Percentiles rank a stretch among this genome's conserved stretches.
Conservation (phyloP, 768 basidiomycete species). For the Leccinum barrowsii region DNA sequence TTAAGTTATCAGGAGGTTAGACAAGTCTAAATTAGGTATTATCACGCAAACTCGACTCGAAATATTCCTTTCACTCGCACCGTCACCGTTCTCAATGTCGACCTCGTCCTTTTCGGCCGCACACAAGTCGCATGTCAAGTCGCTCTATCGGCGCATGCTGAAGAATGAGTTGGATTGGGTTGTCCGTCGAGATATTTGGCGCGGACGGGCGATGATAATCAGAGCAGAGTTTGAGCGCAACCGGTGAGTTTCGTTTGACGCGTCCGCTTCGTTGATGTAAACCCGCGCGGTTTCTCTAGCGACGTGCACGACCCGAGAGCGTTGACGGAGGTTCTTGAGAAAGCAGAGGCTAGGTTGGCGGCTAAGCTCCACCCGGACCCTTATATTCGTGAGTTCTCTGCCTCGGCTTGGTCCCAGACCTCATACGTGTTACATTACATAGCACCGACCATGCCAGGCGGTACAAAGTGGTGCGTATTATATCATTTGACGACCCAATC, state of each 20-base stretch:
- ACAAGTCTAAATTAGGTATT: slow-evolving; percentile 15
- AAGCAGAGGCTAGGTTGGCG: slow-evolving; percentile 74
- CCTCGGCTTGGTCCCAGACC: not conserved
- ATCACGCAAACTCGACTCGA: slow-evolving; percentile 8
- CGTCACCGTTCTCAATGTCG: slow-evolving; percentile 42
- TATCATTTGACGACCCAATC: not conserved
- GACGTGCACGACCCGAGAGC: slow-evolving; percentile 83
- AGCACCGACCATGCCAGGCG: slow-evolving; percentile 84
- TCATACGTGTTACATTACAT: slow-evolving; percentile 1
- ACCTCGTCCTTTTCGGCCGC: slow-evolving; percentile 63
- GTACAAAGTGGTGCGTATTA: slow-evolving; percentile 86
- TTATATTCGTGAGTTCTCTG: slow-evolving; percentile 73
- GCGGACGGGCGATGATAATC: slow-evolving; percentile 78
- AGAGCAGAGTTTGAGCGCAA: slow-evolving; percentile 92
- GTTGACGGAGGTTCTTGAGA: slow-evolving; percentile 69
- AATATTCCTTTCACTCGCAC: slow-evolving; percentile 2
- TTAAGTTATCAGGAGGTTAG: not conserved
- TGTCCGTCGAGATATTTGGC: slow-evolving; percentile 81
- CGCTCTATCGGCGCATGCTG: slow-evolving; percentile 83
- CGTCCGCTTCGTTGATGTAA: slow-evolving; percentile 14
- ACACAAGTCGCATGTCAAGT: slow-evolving; percentile 84
- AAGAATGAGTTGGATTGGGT: slow-evolving; percentile 90
- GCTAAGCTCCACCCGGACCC: slow-evolving; percentile 82
- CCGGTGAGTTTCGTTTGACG: slow-evolving; percentile 49
- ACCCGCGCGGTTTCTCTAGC: slow-evolving; percentile 35